Evolutionary conservation across 2,329 filamentous ascomycete genomes (phyloP).

Genomic region (Trichoderma sp.): DNA sequence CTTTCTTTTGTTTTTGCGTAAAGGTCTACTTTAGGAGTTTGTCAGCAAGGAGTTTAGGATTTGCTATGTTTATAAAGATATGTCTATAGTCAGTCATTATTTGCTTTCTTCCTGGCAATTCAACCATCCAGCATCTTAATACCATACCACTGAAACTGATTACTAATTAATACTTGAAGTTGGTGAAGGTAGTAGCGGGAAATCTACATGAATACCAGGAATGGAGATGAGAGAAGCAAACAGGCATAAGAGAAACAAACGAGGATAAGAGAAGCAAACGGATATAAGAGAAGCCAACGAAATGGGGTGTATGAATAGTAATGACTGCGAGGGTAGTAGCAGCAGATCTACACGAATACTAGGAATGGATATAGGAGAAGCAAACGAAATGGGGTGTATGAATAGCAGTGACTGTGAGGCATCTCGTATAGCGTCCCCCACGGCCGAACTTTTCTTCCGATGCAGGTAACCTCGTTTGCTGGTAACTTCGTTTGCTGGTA

Average conservation of each 20-base stretch:
- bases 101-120: not conserved
- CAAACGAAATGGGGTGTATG: not conserved
- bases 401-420: not conserved
- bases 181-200: not conserved
- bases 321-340: not conserved
- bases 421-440: not conserved
- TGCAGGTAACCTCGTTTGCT: not conserved
- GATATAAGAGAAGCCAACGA: too few relatives aligned
- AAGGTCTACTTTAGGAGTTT: not conserved
- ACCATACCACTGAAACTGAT: not conserved
- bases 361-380: not conserved
- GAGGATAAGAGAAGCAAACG: too few relatives aligned
- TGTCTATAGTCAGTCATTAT: not conserved
- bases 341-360: not conserved
- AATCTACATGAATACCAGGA: not conserved
- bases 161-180: not conserved
- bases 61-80: not conserved
- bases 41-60: conserved; percentile 1
- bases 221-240: not conserved
- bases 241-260: too few relatives aligned
- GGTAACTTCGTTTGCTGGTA: not conserved
- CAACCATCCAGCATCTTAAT: not conserved
- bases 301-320: too few relatives aligned
- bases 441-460: not conserved
- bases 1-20: not conserved